Conservation (phyloP, 2,329 filamentous ascomycete genomes). For the Cytospora leucostoma region DNA sequence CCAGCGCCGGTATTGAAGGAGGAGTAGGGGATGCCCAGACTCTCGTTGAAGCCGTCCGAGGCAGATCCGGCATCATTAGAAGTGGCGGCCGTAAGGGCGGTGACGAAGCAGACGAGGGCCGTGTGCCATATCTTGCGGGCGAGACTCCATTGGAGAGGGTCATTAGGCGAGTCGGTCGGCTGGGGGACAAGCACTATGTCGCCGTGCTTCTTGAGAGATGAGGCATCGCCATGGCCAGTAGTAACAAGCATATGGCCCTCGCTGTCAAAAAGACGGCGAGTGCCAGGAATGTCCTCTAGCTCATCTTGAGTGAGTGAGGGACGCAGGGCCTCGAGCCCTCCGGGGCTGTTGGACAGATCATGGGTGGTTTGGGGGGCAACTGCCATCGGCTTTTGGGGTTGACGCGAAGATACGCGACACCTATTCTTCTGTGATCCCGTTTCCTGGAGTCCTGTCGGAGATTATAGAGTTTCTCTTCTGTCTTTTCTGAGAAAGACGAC, state of each 20-base stretch:
- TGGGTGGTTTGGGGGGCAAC: conserved; percentile 21
- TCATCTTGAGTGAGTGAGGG: conserved; percentile 28
- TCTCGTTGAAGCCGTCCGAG: conserved; percentile 49
- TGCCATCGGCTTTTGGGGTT: conserved; percentile 25
- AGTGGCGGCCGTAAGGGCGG: conserved; percentile 56
- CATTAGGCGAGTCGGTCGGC: conserved; percentile 54
- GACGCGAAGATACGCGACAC: conserved; percentile 17
- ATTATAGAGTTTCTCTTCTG: background rate
- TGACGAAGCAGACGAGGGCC: conserved; percentile 53
- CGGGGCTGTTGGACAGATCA: conserved; percentile 20
- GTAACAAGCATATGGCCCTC: conserved; percentile 26
- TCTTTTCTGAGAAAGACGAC: conserved; percentile 10
- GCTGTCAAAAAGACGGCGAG: conserved; percentile 27
- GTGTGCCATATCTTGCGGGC: conserved; percentile 53
- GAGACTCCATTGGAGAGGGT: conserved; percentile 54
- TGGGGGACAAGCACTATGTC: conserved; percentile 56
- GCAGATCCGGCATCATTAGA: conserved; percentile 58
- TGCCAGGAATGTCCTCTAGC: conserved; percentile 26
- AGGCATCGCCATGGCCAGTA: conserved; percentile 21
- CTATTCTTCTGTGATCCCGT: background rate
- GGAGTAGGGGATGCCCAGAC: conserved; percentile 52
- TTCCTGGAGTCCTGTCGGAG: background rate
- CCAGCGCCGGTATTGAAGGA: conserved; percentile 52
- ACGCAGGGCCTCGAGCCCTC: conserved; percentile 21
- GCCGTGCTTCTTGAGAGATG: conserved; percentile 32